Evolutionary conservation across 805 yeast species (phyloP), one percentile per base, ranked within the genome.

Genomic region (Candida coquimbonensis): DNA sequence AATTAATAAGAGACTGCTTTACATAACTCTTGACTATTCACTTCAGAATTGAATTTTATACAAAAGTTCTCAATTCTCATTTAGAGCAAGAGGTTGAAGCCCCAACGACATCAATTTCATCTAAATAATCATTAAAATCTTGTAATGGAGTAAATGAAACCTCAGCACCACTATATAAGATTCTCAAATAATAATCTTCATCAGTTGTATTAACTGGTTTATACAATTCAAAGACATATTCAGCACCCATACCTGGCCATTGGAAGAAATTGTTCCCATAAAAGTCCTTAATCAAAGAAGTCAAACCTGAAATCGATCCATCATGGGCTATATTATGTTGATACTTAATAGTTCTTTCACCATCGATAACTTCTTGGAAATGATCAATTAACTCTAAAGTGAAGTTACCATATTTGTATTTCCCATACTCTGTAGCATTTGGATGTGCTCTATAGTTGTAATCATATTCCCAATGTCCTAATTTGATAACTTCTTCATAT

Each of bases 221-320:
- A 60, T 70, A 70, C 7, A 70, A 46, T 51, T 70, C 74, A 48
- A 69, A 64, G 1, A 64, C 64, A 32, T 67, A 54, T 42, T 70
- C 70, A 25, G 74, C 51, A n/a, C 74, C 75, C 74, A 70, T 69
- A 7, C 74, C 75, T 13, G 75, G 75, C 75, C 75, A 70, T 51
- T 71, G 61, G 47, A 70, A 61, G 19, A 48, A 47, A 16, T 54
- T 53, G 24, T 66, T 53, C 14, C 51, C 49, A 5, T 44, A 34
- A 31, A 51, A 57, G 13, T 57, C 59, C 29, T 67, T 66, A 19
- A 70, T 57, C 26, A 69, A 61, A 1, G 68, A 68, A 12, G 68
- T 55, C 36, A 64, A 49, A 6, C 61, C 64, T 8, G 65, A 51
- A 36, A 68, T 45, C 17, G 71, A 61, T 25, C 76, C 69, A 56